These are phyloP conservation scores for Pholiota conissans DNA, from an alignment of 768 basidiomycete genomes.

Conservation along the genomic window DNA sequence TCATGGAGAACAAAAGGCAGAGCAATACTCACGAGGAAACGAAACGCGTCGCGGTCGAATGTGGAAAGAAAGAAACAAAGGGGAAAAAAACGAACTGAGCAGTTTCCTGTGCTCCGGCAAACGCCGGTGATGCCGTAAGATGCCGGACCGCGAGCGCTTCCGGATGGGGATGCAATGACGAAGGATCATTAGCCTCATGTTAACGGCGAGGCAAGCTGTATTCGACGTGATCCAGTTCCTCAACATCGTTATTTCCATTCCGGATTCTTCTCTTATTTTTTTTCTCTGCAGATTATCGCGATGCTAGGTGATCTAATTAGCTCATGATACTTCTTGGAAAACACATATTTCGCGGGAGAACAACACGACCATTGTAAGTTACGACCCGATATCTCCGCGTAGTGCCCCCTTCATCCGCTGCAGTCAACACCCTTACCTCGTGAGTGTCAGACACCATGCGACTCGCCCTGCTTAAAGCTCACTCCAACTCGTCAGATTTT, in stretches of 20 bases:
- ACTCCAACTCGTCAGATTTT: slow-evolving; percentile 17
- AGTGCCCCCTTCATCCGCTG: slow-evolving; percentile 27
- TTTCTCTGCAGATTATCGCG: slow-evolving; percentile 30
- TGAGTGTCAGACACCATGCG: slow-evolving; percentile 40
- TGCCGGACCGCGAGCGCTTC: slow-evolving; percentile 4
- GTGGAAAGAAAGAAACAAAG: slow-evolving; percentile 11
- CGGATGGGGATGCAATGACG: slow-evolving; percentile 11
- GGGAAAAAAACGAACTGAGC: slow-evolving; percentile 8
- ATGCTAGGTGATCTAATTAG: slow-evolving; percentile 20
- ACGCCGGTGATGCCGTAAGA: slow-evolving; percentile 11
- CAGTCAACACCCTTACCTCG: slow-evolving; percentile 34
- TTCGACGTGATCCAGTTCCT: slow-evolving; percentile 27
- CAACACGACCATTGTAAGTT: slow-evolving; percentile 11
- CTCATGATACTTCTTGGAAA: slow-evolving; percentile 22
- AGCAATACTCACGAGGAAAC: slow-evolving; percentile 17
- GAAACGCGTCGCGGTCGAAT: not conserved
- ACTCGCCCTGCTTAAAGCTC: slow-evolving; percentile 26
- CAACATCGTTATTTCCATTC: slow-evolving; percentile 24
- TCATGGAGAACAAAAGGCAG: slow-evolving; percentile 24
- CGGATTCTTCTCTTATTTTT: slow-evolving; percentile 24
- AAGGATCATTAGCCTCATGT: slow-evolving; percentile 36
- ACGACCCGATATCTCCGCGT: slow-evolving; percentile 32
- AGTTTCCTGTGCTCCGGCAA: slow-evolving; percentile 14
- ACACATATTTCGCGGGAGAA: slow-evolving; percentile 21
- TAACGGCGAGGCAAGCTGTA: slow-evolving; percentile 36